Evolutionary conservation across 345 rosid species (phyloP).

Genomic region (Camelina sativa): DNA sequence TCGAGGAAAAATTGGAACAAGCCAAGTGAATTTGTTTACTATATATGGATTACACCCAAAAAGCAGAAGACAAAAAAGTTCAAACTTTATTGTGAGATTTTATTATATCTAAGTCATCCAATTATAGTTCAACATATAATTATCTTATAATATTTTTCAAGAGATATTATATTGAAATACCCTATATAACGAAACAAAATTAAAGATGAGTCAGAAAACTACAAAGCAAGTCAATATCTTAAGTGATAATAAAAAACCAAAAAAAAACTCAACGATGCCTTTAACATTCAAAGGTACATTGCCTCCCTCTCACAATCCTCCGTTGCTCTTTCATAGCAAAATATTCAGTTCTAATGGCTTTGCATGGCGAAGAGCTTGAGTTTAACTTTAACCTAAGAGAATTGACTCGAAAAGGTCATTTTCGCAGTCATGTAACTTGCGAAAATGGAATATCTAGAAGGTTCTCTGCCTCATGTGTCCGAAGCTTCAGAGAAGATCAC

Average conservation of each 20-base stretch:
- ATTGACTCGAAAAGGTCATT: conserved; percentile 48
- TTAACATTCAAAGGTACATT: background rate
- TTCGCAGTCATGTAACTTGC: too few relatives aligned
- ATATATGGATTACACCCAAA: conserved; percentile 6
- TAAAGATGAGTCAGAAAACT: background rate
- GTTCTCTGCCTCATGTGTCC: conserved; percentile 67
- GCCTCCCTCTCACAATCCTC: background rate
- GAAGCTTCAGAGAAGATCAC: conserved; percentile 65
- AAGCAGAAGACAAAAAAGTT: background rate
- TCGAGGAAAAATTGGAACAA: background rate
- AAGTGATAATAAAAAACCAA: background rate
- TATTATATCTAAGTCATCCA: background rate
- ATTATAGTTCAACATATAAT: background rate
- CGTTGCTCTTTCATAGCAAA: background rate
- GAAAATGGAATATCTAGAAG: conserved; percentile 58
- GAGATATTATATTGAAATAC: background rate
- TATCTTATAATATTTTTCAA: background rate
- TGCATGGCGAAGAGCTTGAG: conserved; percentile 40
- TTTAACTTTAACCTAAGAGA: conserved; percentile 44
- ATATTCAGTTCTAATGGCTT: conserved; percentile 15
- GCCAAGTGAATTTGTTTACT: conserved; percentile 22
- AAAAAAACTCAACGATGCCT: background rate
- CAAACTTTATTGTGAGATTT: conserved; percentile 1
- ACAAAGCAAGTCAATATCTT: background rate
- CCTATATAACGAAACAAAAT: background rate